These are phyloP conservation scores for Tulasnella sp. DNA, from an alignment of 768 basidiomycete species.

Conservation along the genomic window DNA sequence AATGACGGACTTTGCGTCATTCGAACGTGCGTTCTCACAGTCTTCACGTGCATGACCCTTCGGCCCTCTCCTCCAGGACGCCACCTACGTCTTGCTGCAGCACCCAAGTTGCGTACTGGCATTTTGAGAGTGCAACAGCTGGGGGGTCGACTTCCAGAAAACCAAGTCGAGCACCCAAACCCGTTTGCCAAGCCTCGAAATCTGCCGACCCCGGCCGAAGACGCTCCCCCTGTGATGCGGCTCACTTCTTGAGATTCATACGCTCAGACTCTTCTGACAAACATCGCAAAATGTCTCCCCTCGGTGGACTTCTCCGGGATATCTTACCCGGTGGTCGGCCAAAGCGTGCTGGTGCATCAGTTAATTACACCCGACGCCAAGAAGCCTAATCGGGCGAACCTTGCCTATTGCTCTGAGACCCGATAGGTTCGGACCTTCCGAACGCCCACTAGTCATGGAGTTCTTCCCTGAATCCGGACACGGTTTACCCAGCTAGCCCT, in stretches of 20 bases:
- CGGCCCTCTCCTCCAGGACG: not conserved
- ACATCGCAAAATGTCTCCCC: not conserved
- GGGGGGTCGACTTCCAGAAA: not conserved
- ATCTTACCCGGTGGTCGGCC: not conserved
- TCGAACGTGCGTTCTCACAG: conserved; percentile 4
- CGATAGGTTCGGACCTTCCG: not conserved
- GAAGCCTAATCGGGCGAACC: not conserved
- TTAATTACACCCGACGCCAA: not conserved
- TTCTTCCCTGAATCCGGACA: not conserved
- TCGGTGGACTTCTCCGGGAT: not conserved
- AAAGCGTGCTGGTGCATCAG: not conserved
- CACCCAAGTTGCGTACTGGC: too few relatives aligned
- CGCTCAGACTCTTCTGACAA: not conserved
- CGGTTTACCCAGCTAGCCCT: not conserved
- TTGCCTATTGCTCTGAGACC: not conserved
- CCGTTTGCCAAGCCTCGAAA: not conserved
- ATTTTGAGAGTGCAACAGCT: not conserved
- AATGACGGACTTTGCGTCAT: conserved; percentile 7
- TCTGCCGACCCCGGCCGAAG: not conserved
- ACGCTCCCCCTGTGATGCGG: not conserved
- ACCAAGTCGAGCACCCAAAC: not conserved
- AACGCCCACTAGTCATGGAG: not conserved
- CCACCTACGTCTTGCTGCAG: too few relatives aligned
- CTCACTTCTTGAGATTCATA: not conserved
- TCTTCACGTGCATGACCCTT: not conserved